A percentile compares a stretch with the other conserved stretches of the same genome.
Conservation (phyloP, 345 rosid genomes). For the Angophora floribunda region DNA sequence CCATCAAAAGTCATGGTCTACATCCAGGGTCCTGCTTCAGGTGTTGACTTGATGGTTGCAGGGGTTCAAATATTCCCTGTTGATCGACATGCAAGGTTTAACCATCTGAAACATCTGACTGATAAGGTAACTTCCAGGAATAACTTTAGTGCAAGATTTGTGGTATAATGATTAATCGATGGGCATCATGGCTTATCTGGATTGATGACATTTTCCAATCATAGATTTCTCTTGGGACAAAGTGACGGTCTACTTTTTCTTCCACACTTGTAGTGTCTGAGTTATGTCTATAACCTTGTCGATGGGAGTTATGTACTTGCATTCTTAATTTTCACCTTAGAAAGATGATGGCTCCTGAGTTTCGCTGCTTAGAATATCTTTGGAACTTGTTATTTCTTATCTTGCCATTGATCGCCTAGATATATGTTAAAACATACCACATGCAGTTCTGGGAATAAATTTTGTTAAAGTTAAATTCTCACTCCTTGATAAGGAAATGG, state of each 20-base stretch:
- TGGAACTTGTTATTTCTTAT: not conserved
- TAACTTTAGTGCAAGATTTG: not conserved
- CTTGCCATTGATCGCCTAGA: not conserved
- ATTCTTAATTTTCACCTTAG: not conserved
- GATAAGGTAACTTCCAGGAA: constrained; percentile 62
- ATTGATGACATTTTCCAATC: not conserved
- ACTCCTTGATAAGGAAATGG: not conserved
- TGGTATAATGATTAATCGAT: not conserved
- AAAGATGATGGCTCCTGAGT: not conserved
- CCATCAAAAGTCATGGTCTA: constrained; percentile 77
- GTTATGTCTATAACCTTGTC: constrained; percentile 9
- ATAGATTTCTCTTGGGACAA: not conserved
- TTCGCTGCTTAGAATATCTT: not conserved
- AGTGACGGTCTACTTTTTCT: not conserved
- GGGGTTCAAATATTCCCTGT: constrained; percentile 85
- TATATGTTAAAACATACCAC: not conserved
- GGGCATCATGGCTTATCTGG: not conserved
- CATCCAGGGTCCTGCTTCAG: constrained; percentile 87
- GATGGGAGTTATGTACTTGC: constrained; percentile 19
- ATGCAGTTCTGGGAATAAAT: not conserved
- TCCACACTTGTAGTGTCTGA: not conserved
- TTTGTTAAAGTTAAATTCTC: not conserved
- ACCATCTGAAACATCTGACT: constrained; percentile 42
- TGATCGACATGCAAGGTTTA: constrained; percentile 53
- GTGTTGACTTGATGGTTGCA: constrained; percentile 76